Base-by-base conservation (phyloP, 768 basidiomycete genomes). In the Coprinopsis sp. region DNA sequence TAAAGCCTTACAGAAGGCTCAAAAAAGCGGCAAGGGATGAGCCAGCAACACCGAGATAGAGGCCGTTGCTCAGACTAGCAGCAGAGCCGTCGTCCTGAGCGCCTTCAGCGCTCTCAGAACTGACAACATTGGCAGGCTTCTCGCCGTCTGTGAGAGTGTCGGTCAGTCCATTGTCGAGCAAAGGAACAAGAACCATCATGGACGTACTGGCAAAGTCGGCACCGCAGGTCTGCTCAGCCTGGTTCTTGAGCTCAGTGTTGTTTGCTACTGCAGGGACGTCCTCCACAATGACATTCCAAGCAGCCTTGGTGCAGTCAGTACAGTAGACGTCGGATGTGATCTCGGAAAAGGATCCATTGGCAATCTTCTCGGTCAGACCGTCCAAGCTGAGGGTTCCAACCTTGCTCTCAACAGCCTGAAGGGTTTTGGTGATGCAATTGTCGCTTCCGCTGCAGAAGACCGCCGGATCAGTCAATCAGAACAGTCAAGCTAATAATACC, bases 361-460 rank as follows among this genome's bases (percentile, higher is more conserved):
- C 10, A 11, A 51, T 4, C 33, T 64, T 23, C 2, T 58, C 33
- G 19, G 52, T 8, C 28, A 76, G 43, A 50, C 60, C 69, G 37
- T 41, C 45, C 38, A 74, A 11, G 23, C 56, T 66, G 34, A 79
- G 66, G 0, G 68, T 56, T 18, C 72, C 72, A 25, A 59, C 39
- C 8, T 61, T 37, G 30, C 43, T 55, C 59, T 89, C 73, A 14
- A 84, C 52, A 53, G 70, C 71, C 19, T 66, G 75, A 10, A 89
- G 70, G 6, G 70, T 64, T 54, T 88, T 71, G 0, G 79, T 78
- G 21, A 74, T 54, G 58, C 87, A 90, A 49, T 69, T 66, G 5
- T 67, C 68, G n/a, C n/a, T n/a, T 33, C 55, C 61, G 21, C 66
- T 68, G 47, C 71, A 72, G 36, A 30, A 25, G 31, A 40, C 24